Conservation (phyloP, 1,139 yeast species). For the Saccharomyces uvarum region DNA sequence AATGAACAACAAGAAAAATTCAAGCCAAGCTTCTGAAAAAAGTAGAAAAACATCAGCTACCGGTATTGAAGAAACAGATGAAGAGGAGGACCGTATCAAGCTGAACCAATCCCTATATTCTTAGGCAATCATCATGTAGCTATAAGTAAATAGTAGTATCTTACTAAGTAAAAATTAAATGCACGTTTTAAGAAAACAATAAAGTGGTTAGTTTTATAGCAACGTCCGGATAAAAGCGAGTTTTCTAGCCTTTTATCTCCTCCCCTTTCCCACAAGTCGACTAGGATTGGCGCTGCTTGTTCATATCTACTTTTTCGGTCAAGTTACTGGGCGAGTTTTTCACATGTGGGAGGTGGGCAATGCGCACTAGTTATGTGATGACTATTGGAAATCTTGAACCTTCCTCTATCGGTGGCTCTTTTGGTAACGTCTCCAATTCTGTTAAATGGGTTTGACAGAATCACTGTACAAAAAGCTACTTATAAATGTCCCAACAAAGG, state of each 20-base stretch:
- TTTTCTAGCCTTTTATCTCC: neutral
- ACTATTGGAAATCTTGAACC: neutral
- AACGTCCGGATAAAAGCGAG: neutral
- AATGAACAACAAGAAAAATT: constrained; percentile 28
- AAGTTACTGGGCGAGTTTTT: neutral
- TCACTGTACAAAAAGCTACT: neutral
- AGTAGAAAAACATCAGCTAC: constrained; percentile 5
- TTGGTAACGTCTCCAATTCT: neutral
- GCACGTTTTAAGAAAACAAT: neutral
- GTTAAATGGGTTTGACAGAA: neutral
- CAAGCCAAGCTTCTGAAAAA: constrained; percentile 8
- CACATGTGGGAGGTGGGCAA: neutral
- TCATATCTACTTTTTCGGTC: neutral
- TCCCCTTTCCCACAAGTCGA: neutral
- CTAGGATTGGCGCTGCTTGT: neutral
- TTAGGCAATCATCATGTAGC: constrained; percentile 1
- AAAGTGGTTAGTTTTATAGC: neutral
- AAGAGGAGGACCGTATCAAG: constrained; percentile 13
- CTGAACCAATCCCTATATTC: constrained; percentile 8
- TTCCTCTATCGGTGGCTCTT: neutral
- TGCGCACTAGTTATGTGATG: neutral
- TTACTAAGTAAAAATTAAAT: neutral
- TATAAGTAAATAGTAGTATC: neutral
- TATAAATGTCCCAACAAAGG: neutral
- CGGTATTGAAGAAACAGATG: constrained; percentile 24